phyloP scores from a whole-genome alignment of 768 basidiomycete species.

The Lactifluus piperatus region DNA sequence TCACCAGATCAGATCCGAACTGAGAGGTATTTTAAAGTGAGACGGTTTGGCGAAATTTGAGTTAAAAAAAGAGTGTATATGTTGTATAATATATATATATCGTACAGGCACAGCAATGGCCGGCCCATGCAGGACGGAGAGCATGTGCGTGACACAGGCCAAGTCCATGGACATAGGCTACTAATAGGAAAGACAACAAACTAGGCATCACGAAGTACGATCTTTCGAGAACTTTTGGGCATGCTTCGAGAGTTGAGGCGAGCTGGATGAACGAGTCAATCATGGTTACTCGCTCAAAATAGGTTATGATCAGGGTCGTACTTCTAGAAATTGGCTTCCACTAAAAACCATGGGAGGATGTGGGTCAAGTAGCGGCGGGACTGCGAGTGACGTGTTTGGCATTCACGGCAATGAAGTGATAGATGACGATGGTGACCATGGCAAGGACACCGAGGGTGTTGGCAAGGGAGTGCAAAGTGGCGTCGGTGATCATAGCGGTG shows the following conservation, averaged over 20 bases:
- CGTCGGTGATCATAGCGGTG: constrained; percentile 62
- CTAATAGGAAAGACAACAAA: not conserved
- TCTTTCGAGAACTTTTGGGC: too few species aligned
- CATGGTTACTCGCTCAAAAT: not conserved
- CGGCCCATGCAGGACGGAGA: not conserved
- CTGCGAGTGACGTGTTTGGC: constrained; percentile 35
- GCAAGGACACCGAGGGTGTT: constrained; percentile 78
- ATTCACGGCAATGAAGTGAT: constrained; percentile 88
- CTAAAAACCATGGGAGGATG: too few species aligned
- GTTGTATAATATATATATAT: too few species aligned
- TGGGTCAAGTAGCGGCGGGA: not conserved
- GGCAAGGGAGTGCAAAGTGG: constrained; percentile 72
- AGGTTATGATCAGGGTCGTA: not conserved
- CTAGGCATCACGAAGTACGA: not conserved
- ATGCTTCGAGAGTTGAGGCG: not conserved
- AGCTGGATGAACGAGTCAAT: not conserved
- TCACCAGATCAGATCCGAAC: too few species aligned
- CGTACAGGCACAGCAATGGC: not conserved
- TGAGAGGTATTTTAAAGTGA: not conserved
- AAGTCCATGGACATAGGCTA: not conserved
- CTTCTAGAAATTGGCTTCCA: not conserved
- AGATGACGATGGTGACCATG: constrained; percentile 81
- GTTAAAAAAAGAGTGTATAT: too few species aligned
- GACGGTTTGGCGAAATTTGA: not conserved
- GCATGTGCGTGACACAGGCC: not conserved